Evolutionary conservation across 1,284 basidiomycete genomes (phyloP), one percentile per base, ranked within the genome.

Genomic region (Cutaneotrichosporon sp.): DNA sequence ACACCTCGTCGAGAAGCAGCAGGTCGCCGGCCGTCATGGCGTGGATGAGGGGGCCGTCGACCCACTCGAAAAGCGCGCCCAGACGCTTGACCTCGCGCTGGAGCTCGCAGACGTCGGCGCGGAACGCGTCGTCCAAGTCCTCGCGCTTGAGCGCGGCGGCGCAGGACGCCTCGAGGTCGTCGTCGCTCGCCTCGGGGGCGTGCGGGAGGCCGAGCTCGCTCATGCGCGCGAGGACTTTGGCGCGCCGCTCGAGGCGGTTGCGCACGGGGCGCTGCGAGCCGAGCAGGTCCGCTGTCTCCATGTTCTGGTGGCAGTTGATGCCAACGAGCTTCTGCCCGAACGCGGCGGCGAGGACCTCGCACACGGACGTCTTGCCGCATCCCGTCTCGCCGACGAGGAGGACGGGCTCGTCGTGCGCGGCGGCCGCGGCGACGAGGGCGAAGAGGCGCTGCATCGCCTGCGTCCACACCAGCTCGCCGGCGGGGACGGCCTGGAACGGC

Each of bases 341-440:
- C 4, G 87, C 87, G 52, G 87, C 83, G 0, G 95, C 90, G 63
- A 91, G 89, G 8, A 95, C 82, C 75, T 99, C 93, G 72, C 95
- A 98, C 24, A 98, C 90, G 0, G 94, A 95, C 0, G 97, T 99
- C 81, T 99, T 99, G 9, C 97, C 97, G 3, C 91, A 91, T 27
- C 97, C 97, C 0, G 97, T 99, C 80, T 99, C 95, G 1, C 97
- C 97, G 16, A 99, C 95, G n/a, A 99, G 85, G 4, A 99, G 83
- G 22, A 99, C 89, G 0, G 97, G 97, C 75, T 99, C 97, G 72
- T 97, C 89, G 80, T 91, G 92, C 34, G 86, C 86, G 51, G 98
- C 80, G 1, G 92, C 93, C 10, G 90, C 86, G 4, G 89, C 86
- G 20, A 95, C 86, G 10, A 99, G 84, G 31, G 88, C 84, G 76